Evolutionary conservation across 1,284 basidiomycete genomes (phyloP).

Genomic region (Marasmius tenuissimus): DNA sequence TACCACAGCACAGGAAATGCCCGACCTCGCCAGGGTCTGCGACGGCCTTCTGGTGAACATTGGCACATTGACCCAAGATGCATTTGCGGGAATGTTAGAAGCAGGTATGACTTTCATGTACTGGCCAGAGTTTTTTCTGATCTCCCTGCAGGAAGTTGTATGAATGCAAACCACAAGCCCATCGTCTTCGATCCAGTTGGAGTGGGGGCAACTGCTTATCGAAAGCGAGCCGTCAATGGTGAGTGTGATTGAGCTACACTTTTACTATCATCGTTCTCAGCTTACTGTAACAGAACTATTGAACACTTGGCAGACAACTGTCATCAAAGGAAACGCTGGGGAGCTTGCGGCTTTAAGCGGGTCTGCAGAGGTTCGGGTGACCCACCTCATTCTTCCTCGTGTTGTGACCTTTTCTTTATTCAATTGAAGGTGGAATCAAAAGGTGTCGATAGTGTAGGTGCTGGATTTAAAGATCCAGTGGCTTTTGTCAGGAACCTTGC

Average conservation of each 20-base stretch:
- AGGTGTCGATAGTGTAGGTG: constrained; percentile 87
- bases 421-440: constrained; percentile 65
- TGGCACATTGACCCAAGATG: constrained; percentile 72
- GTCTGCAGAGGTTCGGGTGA: constrained; percentile 61
- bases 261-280: not conserved
- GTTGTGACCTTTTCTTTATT: not conserved
- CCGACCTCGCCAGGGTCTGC: constrained; percentile 70
- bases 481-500: constrained; percentile 74
- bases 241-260: constrained; percentile 5
- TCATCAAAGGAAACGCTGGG: constrained; percentile 95
- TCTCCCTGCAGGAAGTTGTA: constrained; percentile 44
- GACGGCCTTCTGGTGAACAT: constrained; percentile 87
- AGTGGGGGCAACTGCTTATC: constrained; percentile 80
- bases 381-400: not conserved
- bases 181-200: constrained; percentile 95
- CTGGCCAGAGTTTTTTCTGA: not conserved
- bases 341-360: constrained; percentile 83
- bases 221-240: constrained; percentile 61
- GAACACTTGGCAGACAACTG: constrained; percentile 83
- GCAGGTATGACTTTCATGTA: constrained; percentile 51
- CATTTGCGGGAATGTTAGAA: constrained; percentile 77
- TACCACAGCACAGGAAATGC: constrained; percentile 79
- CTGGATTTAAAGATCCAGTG: constrained; percentile 75
- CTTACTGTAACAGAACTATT: constrained; percentile 57
- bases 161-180: constrained; percentile 77